These are phyloP conservation scores for Leccinum subspadiceum DNA, from an alignment of 1,284 basidiomycete genomes.

Conservation along the genomic window DNA sequence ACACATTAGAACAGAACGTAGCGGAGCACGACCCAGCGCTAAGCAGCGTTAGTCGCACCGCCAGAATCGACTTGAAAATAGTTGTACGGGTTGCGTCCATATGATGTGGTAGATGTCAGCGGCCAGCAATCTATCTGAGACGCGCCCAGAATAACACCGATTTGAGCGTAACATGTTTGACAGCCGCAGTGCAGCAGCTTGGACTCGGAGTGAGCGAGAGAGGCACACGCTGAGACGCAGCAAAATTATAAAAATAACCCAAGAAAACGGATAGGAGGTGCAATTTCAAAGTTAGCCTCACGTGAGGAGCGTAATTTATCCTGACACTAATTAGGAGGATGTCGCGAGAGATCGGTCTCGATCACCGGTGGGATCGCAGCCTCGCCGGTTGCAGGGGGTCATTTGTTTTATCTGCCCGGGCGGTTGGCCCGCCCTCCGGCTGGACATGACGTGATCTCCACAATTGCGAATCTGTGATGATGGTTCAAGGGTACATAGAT, in stretches of 20 bases:
- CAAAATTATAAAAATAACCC: not conserved
- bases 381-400: not conserved
- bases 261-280: not conserved
- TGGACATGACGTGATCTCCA: not conserved
- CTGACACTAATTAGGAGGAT: not conserved
- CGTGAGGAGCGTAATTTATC: not conserved
- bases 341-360: not conserved
- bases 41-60: not conserved
- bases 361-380: not conserved
- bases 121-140: slow-evolving; percentile 1
- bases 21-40: not conserved
- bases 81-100: not conserved
- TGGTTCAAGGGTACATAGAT: too few relatives aligned
- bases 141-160: not conserved
- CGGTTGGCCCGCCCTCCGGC: not conserved
- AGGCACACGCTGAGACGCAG: not conserved
- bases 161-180: not conserved
- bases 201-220: too few relatives aligned
- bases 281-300: not conserved
- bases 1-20: not conserved
- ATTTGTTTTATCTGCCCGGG: not conserved
- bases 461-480: too few relatives aligned
- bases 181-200: not conserved
- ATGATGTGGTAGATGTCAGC: not conserved
- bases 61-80: not conserved